Conservation (phyloP, 108 stramenopile species). For the Skeletonema menzelii region DNA sequence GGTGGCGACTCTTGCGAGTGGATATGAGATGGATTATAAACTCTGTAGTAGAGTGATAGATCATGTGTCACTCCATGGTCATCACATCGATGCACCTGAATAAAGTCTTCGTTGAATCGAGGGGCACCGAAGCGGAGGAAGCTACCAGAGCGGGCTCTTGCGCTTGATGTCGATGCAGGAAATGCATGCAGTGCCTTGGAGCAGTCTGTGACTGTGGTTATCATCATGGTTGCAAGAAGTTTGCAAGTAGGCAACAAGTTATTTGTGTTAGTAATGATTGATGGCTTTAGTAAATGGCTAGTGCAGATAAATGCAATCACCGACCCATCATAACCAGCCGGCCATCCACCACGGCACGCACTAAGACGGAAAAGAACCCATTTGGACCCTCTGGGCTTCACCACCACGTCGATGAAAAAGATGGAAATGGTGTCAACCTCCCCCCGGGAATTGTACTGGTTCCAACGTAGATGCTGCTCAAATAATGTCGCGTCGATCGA, state of each 20-base stretch:
- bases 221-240: neutral
- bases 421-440: neutral
- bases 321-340: too few relatives aligned
- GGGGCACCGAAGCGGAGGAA: constrained; percentile 25
- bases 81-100: constrained; percentile 22
- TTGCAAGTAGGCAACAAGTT: too few relatives aligned
- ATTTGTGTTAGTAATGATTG: too few relatives aligned
- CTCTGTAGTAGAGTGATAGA: constrained; percentile 31
- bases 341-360: too few relatives aligned
- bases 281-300: too few relatives aligned
- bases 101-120: constrained; percentile 29
- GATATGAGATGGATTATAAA: constrained; percentile 41
- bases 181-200: neutral
- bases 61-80: neutral
- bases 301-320: too few relatives aligned
- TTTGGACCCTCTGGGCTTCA: neutral
- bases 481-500: neutral
- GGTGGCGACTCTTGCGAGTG: constrained; percentile 37
- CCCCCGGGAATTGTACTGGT: too few relatives aligned
- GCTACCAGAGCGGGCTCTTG: neutral
- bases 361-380: too few relatives aligned
- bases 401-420: neutral
- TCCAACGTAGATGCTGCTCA: too few relatives aligned
- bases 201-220: neutral
- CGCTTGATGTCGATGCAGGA: neutral